A percentile compares a stretch with the other conserved stretches of the same genome.
Conservation (phyloP, 495 filamentous ascomycete species). For the Aspergillus panamensis region DNA sequence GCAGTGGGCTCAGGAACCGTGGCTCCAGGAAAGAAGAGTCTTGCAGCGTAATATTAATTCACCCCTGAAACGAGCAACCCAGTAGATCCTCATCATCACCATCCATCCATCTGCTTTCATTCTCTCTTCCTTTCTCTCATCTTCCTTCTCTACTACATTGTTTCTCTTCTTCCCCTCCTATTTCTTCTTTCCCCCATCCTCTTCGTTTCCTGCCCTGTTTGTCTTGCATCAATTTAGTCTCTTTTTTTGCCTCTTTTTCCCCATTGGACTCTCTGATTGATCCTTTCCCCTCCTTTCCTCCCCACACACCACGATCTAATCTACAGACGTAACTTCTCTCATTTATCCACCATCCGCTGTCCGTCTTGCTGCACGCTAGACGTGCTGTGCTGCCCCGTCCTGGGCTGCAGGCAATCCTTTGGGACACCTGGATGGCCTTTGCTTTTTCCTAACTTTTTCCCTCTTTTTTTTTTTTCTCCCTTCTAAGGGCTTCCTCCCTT, state of each 20-base stretch:
- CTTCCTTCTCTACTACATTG: slow-evolving; percentile 12
- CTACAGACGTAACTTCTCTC: slow-evolving; percentile 17
- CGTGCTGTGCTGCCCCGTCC: slow-evolving; percentile 21
- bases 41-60: slow-evolving; percentile 22
- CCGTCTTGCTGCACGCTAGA: slow-evolving; percentile 25
- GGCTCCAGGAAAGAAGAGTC: slow-evolving; percentile 15
- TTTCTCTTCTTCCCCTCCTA: slow-evolving; percentile 15
- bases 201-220: neutral
- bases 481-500: slow-evolving; percentile 1
- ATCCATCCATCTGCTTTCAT: slow-evolving; percentile 2
- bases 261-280: slow-evolving; percentile 8
- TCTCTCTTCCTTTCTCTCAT: slow-evolving; percentile 11
- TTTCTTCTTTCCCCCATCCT: slow-evolving; percentile 3
- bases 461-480: slow-evolving; percentile 14
- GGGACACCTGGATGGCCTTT: slow-evolving; percentile 24
- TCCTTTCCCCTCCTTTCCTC: neutral
- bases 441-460: slow-evolving; percentile 17
- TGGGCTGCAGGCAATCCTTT: slow-evolving; percentile 41
- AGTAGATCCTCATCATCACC: slow-evolving; percentile 29
- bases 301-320: slow-evolving; percentile 12
- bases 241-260: slow-evolving; percentile 11
- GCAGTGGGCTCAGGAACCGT: slow-evolving; percentile 10
- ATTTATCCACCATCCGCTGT: slow-evolving; percentile 9
- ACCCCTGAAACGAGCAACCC: slow-evolving; percentile 25
- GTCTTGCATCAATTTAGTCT: slow-evolving; percentile 3